Conservation (phyloP, 371 early-diverging fungal species). For the Astathelohania contejeani region DNA sequence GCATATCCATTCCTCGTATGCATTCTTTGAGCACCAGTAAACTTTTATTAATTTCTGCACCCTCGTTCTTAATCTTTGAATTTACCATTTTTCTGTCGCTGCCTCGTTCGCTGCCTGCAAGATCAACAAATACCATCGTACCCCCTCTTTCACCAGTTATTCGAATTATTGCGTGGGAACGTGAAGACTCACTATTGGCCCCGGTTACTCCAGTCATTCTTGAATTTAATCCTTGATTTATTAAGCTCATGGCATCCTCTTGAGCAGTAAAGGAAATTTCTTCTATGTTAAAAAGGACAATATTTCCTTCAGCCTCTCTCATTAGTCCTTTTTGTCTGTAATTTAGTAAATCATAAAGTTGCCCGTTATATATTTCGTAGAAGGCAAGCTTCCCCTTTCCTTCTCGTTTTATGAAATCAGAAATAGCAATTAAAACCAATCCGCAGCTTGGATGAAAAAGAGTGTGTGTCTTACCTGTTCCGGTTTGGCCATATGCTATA, state of each 20-base stretch:
- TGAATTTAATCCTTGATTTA: slow-evolving; percentile 63
- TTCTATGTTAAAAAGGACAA: slow-evolving; percentile 65
- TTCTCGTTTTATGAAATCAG: slow-evolving; percentile 55
- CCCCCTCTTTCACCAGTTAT: slow-evolving; percentile 45
- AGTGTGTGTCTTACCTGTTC: slow-evolving; percentile 91
- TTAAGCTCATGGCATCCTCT: slow-evolving; percentile 64
- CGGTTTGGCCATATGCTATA: slow-evolving; percentile 95
- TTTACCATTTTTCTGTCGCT: slow-evolving; percentile 80
- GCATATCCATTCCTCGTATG: slow-evolving; percentile 79
- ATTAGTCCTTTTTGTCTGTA: slow-evolving; percentile 65
- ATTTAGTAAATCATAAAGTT: slow-evolving; percentile 77
- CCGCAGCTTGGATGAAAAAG: slow-evolving; percentile 58
- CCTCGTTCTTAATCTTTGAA: slow-evolving; percentile 76
- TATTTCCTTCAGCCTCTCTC: slow-evolving; percentile 75
- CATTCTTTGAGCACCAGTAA: slow-evolving; percentile 85
- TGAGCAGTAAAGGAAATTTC: slow-evolving; percentile 63
- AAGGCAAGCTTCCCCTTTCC: slow-evolving; percentile 67
- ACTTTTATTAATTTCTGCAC: slow-evolving; percentile 90
- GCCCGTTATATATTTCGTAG: slow-evolving; percentile 85
- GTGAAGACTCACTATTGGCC: slow-evolving; percentile 79
- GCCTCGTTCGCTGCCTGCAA: slow-evolving; percentile 94
- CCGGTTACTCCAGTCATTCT: slow-evolving; percentile 61
- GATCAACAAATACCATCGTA: slow-evolving; percentile 69
- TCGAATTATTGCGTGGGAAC: slow-evolving; percentile 89
- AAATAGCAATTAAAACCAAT: slow-evolving; percentile 35